Base-by-base conservation (phyloP, 2,329 filamentous ascomycete species). In the Juglanconis sp. region DNA sequence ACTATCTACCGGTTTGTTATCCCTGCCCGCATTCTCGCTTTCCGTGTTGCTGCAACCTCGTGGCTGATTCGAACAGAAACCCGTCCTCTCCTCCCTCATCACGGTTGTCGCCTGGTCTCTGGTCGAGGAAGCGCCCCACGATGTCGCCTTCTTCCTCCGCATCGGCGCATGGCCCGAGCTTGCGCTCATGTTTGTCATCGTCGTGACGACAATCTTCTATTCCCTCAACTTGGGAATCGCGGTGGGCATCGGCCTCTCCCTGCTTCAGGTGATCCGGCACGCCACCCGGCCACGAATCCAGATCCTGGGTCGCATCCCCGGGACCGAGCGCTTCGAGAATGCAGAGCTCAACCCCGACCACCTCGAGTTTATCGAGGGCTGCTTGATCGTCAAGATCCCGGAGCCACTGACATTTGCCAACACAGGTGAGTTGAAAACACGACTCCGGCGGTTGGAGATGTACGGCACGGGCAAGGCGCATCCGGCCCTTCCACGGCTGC, bases 331-430 rank as follows among this genome's bases (percentile, higher is more conserved):
- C 5, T 97, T 96, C 69, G 91, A 94, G 65, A 96, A 96, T 68
- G 92, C 93, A 1, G 93, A 88, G 68, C 78, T 88, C 0, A 84
- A 90, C 59, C 84, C 88, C 0, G 86, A 89, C 49, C 81, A 83
- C 34, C 81, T 98, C 3, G 94, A 98, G 72, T 93, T 96, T 68
- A 84, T 97, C 56, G 93, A 97, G 65, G 91, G 94, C 15, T 96
- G 91, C 63, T 79, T 99, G 9, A 96, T 99, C 62, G 92, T 98
- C 68, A 98, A 98, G 79, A 98, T 99, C 58, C 94, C 95, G 0
- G 95, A 99, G 71, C 95, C 95, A 0, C 79, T 99, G 54, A 98
- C 94, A 0, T 99, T 99, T 72, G 94, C 94, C 70, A 99, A 99
- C 72, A 98, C 95, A 0, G 95, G 93, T 51, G 91, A 95, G 67